Base-by-base conservation (phyloP, 192 early-diverging fungal genomes). In the Cetraspora pellucida region DNA sequence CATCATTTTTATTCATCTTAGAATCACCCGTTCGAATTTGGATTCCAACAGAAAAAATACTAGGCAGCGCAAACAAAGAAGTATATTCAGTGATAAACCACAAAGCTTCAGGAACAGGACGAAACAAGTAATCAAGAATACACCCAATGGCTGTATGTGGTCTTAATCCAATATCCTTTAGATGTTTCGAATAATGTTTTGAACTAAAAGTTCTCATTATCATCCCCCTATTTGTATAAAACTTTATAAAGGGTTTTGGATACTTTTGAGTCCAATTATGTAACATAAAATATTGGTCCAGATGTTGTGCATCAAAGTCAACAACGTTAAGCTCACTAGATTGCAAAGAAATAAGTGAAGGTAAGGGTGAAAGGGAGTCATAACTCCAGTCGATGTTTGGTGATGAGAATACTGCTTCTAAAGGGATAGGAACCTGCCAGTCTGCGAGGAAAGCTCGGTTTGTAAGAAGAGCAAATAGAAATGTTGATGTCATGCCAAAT, bases 401-500 rank as follows among this genome's bases (percentile, higher is more conserved):
- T 59, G 77, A 67, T 50, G 81, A 80, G 64, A 81, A 85, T 46
- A 85, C 52, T 30, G 70, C 23, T 25, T 85, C 82, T 49, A 85
- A 57, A 28, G 84, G 79, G 23, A 81, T 50, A 25, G 80, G 82
- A 14, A 49, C 63, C 23, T 76, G 74, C 84, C 84, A 85, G 50
- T 85, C 67, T 45, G 82, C 70, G 28, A 85, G 72, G 27, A 83
- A 85, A 3, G 80, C 77, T 28, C 82, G 72, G 25, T 80, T 63
- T 11, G 84, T 85, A 30, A 85, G 43, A 4, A 85, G 50, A n/a
- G 82, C 82, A 55, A 75, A 83, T 49, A 85, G 72, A 43, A 85
- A 83, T 10, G 84, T 83, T 17, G 84, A 85, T 30, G 83, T 80
- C 84, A 85, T 85, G 25, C 84, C 83, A 80, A 78, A 21, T 23